Evolutionary conservation across 768 basidiomycete genomes (phyloP), one percentile per base, ranked within the genome.

Genomic region (Tulasnella sp.): DNA sequence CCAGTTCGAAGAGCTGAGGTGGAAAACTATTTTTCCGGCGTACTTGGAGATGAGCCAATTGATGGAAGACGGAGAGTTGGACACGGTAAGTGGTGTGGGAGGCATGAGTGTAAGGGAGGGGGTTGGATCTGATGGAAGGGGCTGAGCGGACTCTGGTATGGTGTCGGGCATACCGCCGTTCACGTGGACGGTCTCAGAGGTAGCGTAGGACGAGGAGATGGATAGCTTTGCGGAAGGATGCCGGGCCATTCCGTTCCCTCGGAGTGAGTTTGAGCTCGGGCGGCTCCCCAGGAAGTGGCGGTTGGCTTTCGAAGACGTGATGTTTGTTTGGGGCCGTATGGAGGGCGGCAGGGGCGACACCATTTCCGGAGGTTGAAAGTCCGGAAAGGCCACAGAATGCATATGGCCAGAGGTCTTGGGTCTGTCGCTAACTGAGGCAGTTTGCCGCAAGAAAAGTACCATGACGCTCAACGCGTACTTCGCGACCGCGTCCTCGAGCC

Each of bases 1-100:
- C 89, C 91, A 96, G 67, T 94, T 93, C 11, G 84, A 84, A 0
- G 86, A 83, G 2, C 91, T 91, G 15, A 97, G 75, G 65, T 84
- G 83, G 65, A 85, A 91, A 25, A 94, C 77, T 60, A 93, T 81
- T 48, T 83, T 79, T 9, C 86, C 84, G 19, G 84, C 77, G 63
- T 43, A 63, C 21, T 41, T 42, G 6, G 58, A 56, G 34, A 58
- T 55, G 25, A 62, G 42, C 54, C 57, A 61, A 50, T 60, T 52
- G 34, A 61, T 61, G 21, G 52, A 60, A 36, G 42, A 59, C 3
- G 55, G 25, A 25, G 56, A 59, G 21, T 43, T 51, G 25, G 59
- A 49, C 27, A 48, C 53, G 15, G 37, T 49, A n/a, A 50, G 23
- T 0, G 39, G 45, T 12, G 52, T 39, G 12, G 51, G 49, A 12